phyloP scores from a whole-genome alignment of 768 basidiomycete species.

The Suillus hirtellus region DNA sequence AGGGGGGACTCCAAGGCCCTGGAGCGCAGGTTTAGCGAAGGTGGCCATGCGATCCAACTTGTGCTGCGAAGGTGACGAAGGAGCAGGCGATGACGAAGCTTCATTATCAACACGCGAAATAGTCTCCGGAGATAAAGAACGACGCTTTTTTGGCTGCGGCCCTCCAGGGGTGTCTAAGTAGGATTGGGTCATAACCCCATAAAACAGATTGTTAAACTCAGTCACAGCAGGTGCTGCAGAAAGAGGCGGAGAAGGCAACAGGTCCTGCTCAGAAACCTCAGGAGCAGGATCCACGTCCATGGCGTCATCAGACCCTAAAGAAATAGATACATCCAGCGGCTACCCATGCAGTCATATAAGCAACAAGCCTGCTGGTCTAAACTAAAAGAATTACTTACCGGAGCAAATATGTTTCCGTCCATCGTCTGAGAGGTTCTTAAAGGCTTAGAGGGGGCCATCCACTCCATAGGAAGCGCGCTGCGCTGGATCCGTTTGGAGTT shows the following conservation, averaged over 20 bases:
- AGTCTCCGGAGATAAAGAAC: conserved; percentile 58
- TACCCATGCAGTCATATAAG: conserved; percentile 26
- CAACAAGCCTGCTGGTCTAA: conserved; percentile 7
- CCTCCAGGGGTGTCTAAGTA: conserved; percentile 45
- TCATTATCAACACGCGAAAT: conserved; percentile 40
- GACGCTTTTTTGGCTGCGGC: conserved; percentile 53
- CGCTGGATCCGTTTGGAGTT: conserved; percentile 58
- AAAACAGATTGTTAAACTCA: conserved; percentile 62
- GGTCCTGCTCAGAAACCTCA: conserved; percentile 35
- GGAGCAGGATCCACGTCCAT: conserved; percentile 77
- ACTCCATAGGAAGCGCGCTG: conserved; percentile 63
- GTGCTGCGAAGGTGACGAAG: conserved; percentile 48
- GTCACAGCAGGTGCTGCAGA: conserved; percentile 55
- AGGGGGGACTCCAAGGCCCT: conserved; percentile 55
- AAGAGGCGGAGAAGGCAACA: conserved; percentile 39
- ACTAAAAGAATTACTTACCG: conserved; percentile 23
- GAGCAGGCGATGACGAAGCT: conserved; percentile 49
- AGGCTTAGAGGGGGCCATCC: conserved; percentile 42
- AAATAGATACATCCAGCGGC: conserved; percentile 39
- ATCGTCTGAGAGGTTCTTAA: conserved; percentile 21
- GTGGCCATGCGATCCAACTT: conserved; percentile 46
- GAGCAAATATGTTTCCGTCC: conserved; percentile 30
- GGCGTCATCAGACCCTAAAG: conserved; percentile 56
- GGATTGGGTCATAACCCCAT: conserved; percentile 51
- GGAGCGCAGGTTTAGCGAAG: conserved; percentile 53